A percentile compares a stretch with the other conserved stretches of the same genome.
These are phyloP conservation scores for Artemisia tridentata DNA, from an alignment of 129 eudicot genomes.

Conservation along the genomic window DNA sequence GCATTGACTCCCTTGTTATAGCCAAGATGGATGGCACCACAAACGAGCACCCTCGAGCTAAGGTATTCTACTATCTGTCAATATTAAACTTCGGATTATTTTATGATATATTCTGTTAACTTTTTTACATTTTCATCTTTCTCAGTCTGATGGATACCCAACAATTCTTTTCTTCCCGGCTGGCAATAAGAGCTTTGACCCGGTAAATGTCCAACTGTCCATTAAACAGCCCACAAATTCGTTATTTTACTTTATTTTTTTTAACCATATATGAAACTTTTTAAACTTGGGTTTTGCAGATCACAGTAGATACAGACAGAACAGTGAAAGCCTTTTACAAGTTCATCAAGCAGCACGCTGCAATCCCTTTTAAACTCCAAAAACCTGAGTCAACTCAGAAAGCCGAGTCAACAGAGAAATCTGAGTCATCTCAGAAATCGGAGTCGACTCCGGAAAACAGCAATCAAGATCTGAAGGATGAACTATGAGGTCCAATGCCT, in stretches of 20 bases:
- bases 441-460: slow-evolving; percentile 26
- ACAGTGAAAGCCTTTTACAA: slow-evolving; percentile 67
- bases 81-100: background rate
- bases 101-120: background rate
- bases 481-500: slow-evolving; percentile 30
- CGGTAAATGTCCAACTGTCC: slow-evolving; percentile 40
- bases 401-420: slow-evolving; percentile 41
- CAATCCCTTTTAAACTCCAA: slow-evolving; percentile 73
- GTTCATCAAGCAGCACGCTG: slow-evolving; percentile 69
- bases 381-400: slow-evolving; percentile 50
- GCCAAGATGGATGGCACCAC: slow-evolving; percentile 93
- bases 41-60: slow-evolving; percentile 86
- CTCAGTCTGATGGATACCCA: slow-evolving; percentile 80
- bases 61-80: slow-evolving; percentile 35
- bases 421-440: slow-evolving; percentile 27
- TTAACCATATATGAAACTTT: background rate
- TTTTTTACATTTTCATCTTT: slow-evolving; percentile 7
- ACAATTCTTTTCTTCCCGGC: slow-evolving; percentile 92
- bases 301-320: slow-evolving; percentile 57
- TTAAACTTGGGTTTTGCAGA: slow-evolving; percentile 38
- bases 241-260: background rate
- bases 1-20: slow-evolving; percentile 62
- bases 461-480: slow-evolving; percentile 47
- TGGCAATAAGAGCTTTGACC: slow-evolving; percentile 78
- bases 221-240: slow-evolving; percentile 6